phyloP scores from a whole-genome alignment of 192 early-diverging fungal species.

The Coemansia furcata region DNA sequence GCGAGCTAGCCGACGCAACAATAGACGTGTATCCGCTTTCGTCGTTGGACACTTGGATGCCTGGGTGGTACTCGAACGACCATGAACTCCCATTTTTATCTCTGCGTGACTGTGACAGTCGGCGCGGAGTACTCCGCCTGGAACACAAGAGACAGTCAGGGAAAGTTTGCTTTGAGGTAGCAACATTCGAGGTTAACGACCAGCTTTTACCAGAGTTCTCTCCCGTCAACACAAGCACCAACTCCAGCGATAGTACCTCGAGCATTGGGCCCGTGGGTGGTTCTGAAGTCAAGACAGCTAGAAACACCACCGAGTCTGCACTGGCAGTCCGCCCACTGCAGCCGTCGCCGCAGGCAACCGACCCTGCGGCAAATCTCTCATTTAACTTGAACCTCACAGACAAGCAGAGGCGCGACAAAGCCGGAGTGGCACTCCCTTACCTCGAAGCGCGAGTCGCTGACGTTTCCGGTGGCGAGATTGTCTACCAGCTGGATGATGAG shows the following conservation, averaged over 20 bases:
- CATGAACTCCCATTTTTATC: constrained; percentile 20
- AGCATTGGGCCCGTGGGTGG: neutral
- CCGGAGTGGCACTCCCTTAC: constrained; percentile 78
- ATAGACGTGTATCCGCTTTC: constrained; percentile 35
- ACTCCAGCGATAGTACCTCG: neutral
- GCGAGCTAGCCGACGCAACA: constrained; percentile 30
- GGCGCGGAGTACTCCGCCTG: constrained; percentile 27
- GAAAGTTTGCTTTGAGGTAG: constrained; percentile 38
- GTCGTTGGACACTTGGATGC: constrained; percentile 41
- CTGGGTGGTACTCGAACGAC: constrained; percentile 51
- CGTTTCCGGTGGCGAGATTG: constrained; percentile 47
- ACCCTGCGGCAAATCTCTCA: constrained; percentile 75
- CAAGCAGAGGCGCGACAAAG: constrained; percentile 71
- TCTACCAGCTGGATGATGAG: constrained; percentile 81
- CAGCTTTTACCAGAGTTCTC: constrained; percentile 21
- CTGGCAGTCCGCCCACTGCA: neutral
- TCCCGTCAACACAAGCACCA: neutral
- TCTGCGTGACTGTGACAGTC: constrained; percentile 24
- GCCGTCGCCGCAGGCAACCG: constrained; percentile 21
- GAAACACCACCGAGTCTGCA: neutral
- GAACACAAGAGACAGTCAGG: constrained; percentile 47
- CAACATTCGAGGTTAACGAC: constrained; percentile 31
- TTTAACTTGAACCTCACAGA: constrained; percentile 86
- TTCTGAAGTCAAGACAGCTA: neutral
- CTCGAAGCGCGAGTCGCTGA: constrained; percentile 52